Percentiles rank a stretch among this genome's conserved stretches.
These are phyloP conservation scores for Cutaneotrichosporon cyanovorans DNA, from an alignment of 1,284 basidiomycete genomes.

Conservation along the genomic window DNA sequence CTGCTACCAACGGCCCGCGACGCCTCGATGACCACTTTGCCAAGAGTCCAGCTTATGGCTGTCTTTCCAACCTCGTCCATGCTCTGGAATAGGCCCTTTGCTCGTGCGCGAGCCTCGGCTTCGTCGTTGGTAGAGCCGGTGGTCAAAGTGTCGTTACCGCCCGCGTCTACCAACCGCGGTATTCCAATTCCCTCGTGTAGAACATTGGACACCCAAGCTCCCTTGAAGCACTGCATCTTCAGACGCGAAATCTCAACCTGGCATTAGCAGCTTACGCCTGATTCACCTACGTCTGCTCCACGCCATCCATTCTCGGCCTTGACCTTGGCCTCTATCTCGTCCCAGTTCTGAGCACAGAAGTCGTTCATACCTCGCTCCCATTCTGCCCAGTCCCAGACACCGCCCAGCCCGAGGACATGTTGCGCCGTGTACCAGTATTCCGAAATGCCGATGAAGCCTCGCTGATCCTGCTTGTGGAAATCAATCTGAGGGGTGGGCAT, in stretches of 20 bases:
- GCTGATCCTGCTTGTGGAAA: conserved; percentile 63
- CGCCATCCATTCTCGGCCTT: conserved; percentile 57
- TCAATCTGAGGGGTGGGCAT: conserved; percentile 78
- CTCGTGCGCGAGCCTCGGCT: conserved; percentile 62
- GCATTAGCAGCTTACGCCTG: conserved; percentile 5
- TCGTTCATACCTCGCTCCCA: conserved; percentile 86
- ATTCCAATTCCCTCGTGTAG: conserved; percentile 93
- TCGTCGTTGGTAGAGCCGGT: conserved; percentile 52
- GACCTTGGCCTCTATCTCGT: conserved; percentile 62
- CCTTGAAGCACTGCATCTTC: conserved; percentile 99
- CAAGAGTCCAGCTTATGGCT: conserved; percentile 93
- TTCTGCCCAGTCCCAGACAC: conserved; percentile 89
- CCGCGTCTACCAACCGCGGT: conserved; percentile 79
- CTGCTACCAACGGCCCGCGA: conserved; percentile 54
- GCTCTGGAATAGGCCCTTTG: conserved; percentile 83
- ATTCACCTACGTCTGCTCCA: conserved; percentile 50
- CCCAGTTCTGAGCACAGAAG: conserved; percentile 79
- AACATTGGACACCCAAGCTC: conserved; percentile 95
- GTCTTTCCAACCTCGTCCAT: conserved; percentile 85
- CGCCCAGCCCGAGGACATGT: conserved; percentile 85
- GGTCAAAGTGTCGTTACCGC: conserved; percentile 55
- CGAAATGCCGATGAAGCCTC: conserved; percentile 89
- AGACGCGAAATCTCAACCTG: conserved; percentile 71
- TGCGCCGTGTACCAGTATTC: conserved; percentile 98
- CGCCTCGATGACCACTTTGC: conserved; percentile 96